Evolutionary conservation across 305 asterid species (phyloP), one percentile per base, ranked within the genome.

Genomic region (Withania somnifera): DNA sequence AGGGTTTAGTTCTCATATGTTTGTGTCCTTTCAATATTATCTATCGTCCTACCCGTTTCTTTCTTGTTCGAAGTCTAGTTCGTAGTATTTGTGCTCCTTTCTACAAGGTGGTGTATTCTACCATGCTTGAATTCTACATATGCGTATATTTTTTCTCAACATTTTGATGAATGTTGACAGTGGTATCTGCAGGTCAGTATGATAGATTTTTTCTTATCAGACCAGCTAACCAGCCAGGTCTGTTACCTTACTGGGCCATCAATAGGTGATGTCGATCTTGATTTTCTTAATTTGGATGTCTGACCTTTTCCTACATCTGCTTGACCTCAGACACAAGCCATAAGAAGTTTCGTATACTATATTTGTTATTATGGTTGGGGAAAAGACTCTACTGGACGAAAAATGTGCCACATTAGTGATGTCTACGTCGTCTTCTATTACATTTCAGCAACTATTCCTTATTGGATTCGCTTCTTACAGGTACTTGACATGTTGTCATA

Each of bases 381-480:
- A 75, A 86, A 84, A 78, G 67, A 83, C 32, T 80, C 91, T 58
- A 80, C 54, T 36, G 85, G 83, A 54, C 79, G 80, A 84, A 91
- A 80, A 32, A 87, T 73, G 82, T 93, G 98, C 86, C 80, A 83
- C 64, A 53, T 52, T 77, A 87, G 85, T 60, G 88, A 90, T 78
- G 88, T 85, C 60, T 94, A 93, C 53, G 87, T 86, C 60, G 84
- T 86, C 52, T 93, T 94, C 88, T 90, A 90, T 81, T 91, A 91
- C 80, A 78, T 92, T 51, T 82, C 91, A 75, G 95, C 92, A 67
- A 91, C 91, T 63, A 54, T 94, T 83, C 98, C 98, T 56, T 93
- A 87, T 83, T 94, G 98, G 98, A 82, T 92, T 77, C 97, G 97
- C 78, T 90, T 90, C 89, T 92, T 91, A 76, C 97, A 92, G 98